These are phyloP conservation scores for Globisporangium lucens DNA, from an alignment of 352 stramenopile genomes.

Conservation along the genomic window DNA sequence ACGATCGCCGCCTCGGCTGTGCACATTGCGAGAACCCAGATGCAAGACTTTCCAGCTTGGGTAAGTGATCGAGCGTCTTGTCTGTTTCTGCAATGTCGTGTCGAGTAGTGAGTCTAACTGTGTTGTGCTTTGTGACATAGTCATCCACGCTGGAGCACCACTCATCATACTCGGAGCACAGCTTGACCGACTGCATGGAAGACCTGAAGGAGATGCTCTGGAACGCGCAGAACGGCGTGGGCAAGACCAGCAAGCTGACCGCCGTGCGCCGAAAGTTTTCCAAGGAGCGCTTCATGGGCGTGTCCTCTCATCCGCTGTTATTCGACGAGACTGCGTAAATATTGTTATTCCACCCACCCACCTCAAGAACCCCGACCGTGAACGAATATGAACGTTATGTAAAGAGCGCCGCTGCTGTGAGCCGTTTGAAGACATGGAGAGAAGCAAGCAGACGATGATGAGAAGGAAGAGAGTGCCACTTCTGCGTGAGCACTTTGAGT, in stretches of 20 bases:
- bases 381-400: conserved; percentile 20
- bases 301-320: conserved; percentile 54
- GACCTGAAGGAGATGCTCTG: conserved; percentile 82
- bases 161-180: conserved; percentile 69
- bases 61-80: conserved; percentile 31
- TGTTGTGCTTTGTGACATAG: conserved; percentile 25
- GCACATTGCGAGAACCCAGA: conserved; percentile 91
- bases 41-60: conserved; percentile 72
- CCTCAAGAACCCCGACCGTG: conserved; percentile 10
- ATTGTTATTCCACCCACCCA: conserved; percentile 16
- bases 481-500: conserved; percentile 8
- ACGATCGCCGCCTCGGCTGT: conserved; percentile 96
- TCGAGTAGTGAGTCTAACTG: conserved; percentile 7
- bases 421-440: conserved; percentile 1
- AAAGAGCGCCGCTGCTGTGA: conserved; percentile 15
- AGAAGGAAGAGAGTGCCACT: conserved; percentile 6
- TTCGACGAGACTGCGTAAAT: conserved; percentile 46
- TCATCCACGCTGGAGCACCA: conserved; percentile 71
- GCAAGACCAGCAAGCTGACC: conserved; percentile 75
- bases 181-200: conserved; percentile 56
- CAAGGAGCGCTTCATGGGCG: conserved; percentile 78
- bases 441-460: conserved; percentile 3
- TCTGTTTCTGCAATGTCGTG: neutral
- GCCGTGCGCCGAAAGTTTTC: conserved; percentile 84
- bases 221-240: conserved; percentile 62